A percentile compares a stretch with the other conserved stretches of the same genome.
These are phyloP conservation scores for Cordyceps farinosa DNA, from an alignment of 2,329 filamentous ascomycete genomes.

Conservation along the genomic window DNA sequence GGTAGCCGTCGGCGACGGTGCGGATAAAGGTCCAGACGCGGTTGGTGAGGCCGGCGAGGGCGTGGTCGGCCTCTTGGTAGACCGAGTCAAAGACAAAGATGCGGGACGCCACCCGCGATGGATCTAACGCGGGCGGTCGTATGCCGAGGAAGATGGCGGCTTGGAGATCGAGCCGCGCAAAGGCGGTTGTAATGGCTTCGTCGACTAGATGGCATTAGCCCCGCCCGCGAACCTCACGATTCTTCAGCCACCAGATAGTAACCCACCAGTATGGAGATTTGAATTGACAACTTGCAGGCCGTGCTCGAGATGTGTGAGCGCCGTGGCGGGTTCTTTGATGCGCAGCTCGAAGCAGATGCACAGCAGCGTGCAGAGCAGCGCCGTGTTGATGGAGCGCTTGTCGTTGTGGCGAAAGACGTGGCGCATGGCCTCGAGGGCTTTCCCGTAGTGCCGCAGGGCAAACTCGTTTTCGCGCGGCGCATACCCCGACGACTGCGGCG, in stretches of 20 bases:
- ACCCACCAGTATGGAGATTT: constrained; percentile 17
- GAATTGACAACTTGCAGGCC: constrained; percentile 16
- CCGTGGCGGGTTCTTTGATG: constrained; percentile 13
- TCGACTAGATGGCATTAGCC: constrained; percentile 14
- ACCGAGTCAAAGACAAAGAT: constrained; percentile 16
- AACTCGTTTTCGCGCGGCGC: constrained; percentile 14
- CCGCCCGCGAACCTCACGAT: not conserved
- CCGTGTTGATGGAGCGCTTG: constrained; percentile 16
- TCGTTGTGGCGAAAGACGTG: constrained; percentile 15
- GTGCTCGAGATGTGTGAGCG: constrained; percentile 20
- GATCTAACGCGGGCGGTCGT: constrained; percentile 16
- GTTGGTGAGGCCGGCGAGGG: constrained; percentile 11
- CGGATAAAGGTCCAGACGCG: constrained; percentile 17
- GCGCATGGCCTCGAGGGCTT: constrained; percentile 16
- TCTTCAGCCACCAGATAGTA: too few species aligned
- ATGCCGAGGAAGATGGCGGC: constrained; percentile 18
- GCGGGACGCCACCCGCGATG: constrained; percentile 8
- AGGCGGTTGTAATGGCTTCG: constrained; percentile 18
- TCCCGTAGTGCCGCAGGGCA: constrained; percentile 18
- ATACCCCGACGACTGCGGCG: not conserved
- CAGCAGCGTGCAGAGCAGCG: constrained; percentile 19
- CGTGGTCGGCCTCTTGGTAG: constrained; percentile 17
- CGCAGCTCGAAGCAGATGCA: constrained; percentile 23
- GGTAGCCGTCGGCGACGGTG: constrained; percentile 16
- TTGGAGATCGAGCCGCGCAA: constrained; percentile 19